Conservation (phyloP, 352 stramenopile species). For the Pythium scleroteichum region DNA sequence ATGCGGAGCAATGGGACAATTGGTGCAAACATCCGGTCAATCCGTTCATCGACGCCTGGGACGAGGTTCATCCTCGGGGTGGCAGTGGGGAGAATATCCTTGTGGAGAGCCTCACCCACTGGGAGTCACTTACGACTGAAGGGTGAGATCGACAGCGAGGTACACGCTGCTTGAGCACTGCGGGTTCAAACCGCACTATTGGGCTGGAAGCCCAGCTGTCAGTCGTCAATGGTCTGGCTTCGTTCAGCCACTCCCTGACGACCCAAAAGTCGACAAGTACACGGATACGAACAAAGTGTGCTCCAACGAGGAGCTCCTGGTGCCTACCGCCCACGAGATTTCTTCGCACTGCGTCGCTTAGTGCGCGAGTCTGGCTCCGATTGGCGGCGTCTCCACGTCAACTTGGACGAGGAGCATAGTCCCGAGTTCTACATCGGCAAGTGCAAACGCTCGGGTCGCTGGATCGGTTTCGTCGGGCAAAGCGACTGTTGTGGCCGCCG, state of each 20-base stretch:
- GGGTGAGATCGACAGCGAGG: not conserved
- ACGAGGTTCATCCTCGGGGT: not conserved
- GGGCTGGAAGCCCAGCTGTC: not conserved
- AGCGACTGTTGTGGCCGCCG: not conserved
- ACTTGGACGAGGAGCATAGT: not conserved
- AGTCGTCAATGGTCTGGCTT: conserved; percentile 6
- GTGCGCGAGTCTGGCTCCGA: not conserved
- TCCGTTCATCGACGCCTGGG: not conserved
- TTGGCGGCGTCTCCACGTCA: conserved; percentile 6
- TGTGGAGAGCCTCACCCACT: not conserved
- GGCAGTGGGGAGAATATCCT: not conserved
- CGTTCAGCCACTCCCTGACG: not conserved
- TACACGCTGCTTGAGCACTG: conserved; percentile 11
- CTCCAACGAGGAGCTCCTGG: not conserved
- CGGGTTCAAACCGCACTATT: conserved; percentile 5
- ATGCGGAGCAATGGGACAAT: not conserved
- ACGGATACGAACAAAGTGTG: not conserved
- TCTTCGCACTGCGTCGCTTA: not conserved
- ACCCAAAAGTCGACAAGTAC: not conserved
- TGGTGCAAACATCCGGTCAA: too few species aligned
- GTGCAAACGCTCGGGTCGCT: conserved; percentile 9
- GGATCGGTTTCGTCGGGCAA: conserved; percentile 10
- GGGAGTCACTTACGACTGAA: not conserved
- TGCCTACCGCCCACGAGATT: not conserved
- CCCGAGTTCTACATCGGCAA: conserved; percentile 16